Percentiles rank a stretch among this genome's conserved stretches.
These are phyloP conservation scores for Hypericum androsaemum DNA, from an alignment of 345 rosid genomes.

Conservation along the genomic window DNA sequence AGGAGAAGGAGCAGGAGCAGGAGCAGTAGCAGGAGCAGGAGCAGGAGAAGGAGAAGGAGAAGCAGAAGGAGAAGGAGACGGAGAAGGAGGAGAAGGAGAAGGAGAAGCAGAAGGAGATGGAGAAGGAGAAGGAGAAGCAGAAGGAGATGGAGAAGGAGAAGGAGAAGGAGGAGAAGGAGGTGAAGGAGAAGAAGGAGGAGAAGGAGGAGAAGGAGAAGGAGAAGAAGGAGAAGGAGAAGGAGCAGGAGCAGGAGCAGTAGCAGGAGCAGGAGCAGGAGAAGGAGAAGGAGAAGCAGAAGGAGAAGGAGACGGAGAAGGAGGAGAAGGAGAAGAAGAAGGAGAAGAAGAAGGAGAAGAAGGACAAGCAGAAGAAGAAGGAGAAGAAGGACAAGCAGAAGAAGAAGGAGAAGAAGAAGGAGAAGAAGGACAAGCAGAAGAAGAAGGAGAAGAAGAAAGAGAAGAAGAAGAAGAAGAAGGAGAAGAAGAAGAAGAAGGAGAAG, in stretches of 20 bases:
- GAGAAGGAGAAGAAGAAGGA: background rate
- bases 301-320: background rate
- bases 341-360: background rate
- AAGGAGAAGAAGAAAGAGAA: background rate
- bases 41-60: background rate
- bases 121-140: background rate
- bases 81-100: background rate
- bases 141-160: no score
- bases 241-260: no score
- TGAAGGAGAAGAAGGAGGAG: no score
- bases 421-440: no score
- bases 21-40: background rate
- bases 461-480: background rate
- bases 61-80: background rate
- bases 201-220: no score
- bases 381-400: no score
- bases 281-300: no score
- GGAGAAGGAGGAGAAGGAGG: no score
- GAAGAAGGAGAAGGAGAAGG: no score
- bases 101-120: background rate
- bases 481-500: background rate
- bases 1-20: background rate
- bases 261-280: no score
- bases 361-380: no score
- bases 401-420: no score